These are phyloP conservation scores for Lichenothelia convexa DNA, from an alignment of 495 filamentous ascomycete genomes.

Conservation along the genomic window DNA sequence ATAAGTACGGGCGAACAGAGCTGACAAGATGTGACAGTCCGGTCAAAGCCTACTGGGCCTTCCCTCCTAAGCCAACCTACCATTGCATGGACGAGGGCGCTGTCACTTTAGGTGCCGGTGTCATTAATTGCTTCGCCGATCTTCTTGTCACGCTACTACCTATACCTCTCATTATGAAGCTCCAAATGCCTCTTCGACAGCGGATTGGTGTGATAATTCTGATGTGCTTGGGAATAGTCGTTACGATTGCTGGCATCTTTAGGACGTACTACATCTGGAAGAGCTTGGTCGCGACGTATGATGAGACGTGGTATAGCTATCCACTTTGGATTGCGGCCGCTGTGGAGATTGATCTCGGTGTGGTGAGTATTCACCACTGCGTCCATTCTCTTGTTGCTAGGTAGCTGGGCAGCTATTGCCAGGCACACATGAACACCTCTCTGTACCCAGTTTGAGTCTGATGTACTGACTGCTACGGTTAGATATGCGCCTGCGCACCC, in stretches of 20 bases:
- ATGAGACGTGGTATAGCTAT: slow-evolving; percentile 37
- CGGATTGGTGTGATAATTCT: slow-evolving; percentile 37
- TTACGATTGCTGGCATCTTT: slow-evolving; percentile 36
- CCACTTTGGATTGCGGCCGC: slow-evolving; percentile 31
- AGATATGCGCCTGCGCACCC: slow-evolving; percentile 9
- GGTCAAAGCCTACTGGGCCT: slow-evolving; percentile 33
- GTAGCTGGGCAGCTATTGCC: too few relatives aligned
- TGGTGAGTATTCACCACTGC: slow-evolving; percentile 27
- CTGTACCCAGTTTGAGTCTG: not conserved
- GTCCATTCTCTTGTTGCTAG: not conserved
- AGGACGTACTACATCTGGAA: slow-evolving; percentile 36
- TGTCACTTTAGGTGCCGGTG: slow-evolving; percentile 33
- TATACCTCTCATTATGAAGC: slow-evolving; percentile 36
- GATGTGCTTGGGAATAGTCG: slow-evolving; percentile 38
- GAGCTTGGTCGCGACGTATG: slow-evolving; percentile 29
- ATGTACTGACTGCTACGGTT: not conserved
- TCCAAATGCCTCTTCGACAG: slow-evolving; percentile 36
- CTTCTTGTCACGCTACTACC: slow-evolving; percentile 38
- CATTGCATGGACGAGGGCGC: slow-evolving; percentile 32
- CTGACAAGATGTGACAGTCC: slow-evolving; percentile 23
- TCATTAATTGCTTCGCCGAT: slow-evolving; percentile 43
- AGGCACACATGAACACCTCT: not conserved
- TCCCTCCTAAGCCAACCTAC: slow-evolving; percentile 15
- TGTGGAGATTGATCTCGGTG: slow-evolving; percentile 39
- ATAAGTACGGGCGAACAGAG: slow-evolving; percentile 2